Conservation (phyloP, 805 yeast genomes). For the Blastobotrys americana region DNA sequence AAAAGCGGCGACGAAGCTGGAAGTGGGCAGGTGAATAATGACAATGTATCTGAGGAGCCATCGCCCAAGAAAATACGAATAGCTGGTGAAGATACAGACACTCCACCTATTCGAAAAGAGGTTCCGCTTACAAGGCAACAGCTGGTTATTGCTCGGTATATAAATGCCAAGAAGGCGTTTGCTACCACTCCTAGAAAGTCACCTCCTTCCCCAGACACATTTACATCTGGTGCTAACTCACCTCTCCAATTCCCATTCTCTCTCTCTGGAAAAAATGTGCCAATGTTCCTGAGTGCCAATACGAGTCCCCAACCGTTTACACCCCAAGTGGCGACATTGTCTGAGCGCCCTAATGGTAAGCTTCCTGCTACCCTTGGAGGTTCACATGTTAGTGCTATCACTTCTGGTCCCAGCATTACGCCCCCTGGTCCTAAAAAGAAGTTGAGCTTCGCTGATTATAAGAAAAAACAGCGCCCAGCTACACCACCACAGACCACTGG, state of each 20-base stretch:
- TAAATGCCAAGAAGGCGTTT: neutral
- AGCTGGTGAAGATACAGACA: neutral
- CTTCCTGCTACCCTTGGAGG: conserved; percentile 5
- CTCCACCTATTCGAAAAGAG: neutral
- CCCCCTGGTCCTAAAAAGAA: conserved; percentile 44
- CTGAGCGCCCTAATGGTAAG: too few species aligned
- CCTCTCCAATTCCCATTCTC: neutral
- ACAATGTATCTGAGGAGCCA: neutral
- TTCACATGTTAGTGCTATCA: neutral
- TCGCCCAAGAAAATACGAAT: neutral
- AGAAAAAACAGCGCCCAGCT: conserved; percentile 40
- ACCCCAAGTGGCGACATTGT: too few species aligned
- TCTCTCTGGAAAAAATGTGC: neutral
- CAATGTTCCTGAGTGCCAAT: neutral
- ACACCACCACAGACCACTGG: neutral
- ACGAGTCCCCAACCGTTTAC: neutral
- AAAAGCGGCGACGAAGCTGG: neutral
- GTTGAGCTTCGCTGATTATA: conserved; percentile 68
- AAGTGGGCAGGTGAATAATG: too few species aligned
- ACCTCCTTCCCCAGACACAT: neutral
- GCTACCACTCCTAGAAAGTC: neutral
- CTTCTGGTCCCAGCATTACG: conserved; percentile 10
- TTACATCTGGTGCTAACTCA: neutral
- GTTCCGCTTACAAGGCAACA: neutral
- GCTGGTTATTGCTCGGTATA: neutral